A percentile compares a stretch with the other conserved stretches of the same genome.
phyloP scores from a whole-genome alignment of 345 rosid genomes.

The Eucalyptus tenuipes region DNA sequence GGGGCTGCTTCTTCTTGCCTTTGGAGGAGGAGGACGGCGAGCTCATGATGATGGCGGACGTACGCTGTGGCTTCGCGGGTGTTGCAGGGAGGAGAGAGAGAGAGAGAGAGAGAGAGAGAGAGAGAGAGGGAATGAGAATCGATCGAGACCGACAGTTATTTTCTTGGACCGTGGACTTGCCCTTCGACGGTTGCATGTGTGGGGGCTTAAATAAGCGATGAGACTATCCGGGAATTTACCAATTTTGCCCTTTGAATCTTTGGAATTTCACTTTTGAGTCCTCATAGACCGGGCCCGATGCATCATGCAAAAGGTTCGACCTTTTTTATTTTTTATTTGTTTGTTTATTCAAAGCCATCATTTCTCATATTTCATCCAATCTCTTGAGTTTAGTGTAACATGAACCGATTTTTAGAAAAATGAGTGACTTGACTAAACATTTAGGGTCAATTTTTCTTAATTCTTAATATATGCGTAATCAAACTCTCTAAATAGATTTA shows the following conservation, averaged over 20 bases:
- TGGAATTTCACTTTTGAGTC: background rate
- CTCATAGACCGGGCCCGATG: background rate
- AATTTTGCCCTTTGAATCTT: background rate
- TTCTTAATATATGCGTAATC: background rate
- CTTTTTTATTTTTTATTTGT: background rate
- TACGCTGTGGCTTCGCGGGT: background rate
- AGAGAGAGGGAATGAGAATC: too few species aligned
- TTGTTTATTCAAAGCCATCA: background rate
- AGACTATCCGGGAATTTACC: background rate
- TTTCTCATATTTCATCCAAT: background rate
- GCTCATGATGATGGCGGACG: conserved; percentile 19
- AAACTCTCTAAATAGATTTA: background rate
- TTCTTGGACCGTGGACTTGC: background rate
- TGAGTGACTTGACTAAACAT: background rate
- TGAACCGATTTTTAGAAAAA: background rate
- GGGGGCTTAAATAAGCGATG: background rate
- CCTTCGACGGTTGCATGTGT: background rate
- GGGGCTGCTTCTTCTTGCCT: conserved; percentile 45
- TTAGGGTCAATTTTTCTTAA: background rate
- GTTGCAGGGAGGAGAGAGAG: background rate
- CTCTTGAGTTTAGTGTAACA: background rate
- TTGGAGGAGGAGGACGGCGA: conserved; percentile 31
- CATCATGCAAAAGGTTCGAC: background rate
- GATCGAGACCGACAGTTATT: background rate
- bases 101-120: background rate